These are phyloP conservation scores for Pseudogymnoascus sp. DNA, from an alignment of 2,329 filamentous ascomycete species.

Conservation along the genomic window DNA sequence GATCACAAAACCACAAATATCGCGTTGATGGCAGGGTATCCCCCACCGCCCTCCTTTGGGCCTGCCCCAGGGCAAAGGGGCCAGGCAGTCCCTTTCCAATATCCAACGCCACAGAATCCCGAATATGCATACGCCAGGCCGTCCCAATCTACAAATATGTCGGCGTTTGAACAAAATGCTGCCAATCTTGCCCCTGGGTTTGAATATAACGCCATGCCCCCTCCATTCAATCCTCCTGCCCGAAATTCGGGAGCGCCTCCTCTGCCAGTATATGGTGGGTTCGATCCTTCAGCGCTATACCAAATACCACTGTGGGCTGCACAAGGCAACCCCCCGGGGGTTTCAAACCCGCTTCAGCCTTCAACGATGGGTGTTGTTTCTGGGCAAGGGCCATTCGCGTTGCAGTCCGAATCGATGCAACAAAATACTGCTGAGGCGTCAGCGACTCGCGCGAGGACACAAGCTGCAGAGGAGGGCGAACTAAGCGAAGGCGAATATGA, in stretches of 20 bases:
- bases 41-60: constrained; percentile 37
- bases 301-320: background rate
- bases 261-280: constrained; percentile 26
- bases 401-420: background rate
- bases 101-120: background rate
- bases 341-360: background rate
- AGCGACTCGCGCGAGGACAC: constrained; percentile 12
- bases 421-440: background rate
- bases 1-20: background rate
- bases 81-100: background rate
- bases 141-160: constrained; percentile 19
- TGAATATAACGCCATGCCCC: background rate
- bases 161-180: constrained; percentile 25
- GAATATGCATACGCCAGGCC: constrained; percentile 18
- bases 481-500: constrained; percentile 62
- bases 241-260: constrained; percentile 23
- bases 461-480: constrained; percentile 61
- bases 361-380: background rate
- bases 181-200: background rate
- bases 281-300: constrained; percentile 19
- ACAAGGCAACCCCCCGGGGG: background rate
- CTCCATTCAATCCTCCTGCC: constrained; percentile 22
- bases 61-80: constrained; percentile 16
- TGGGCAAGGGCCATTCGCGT: background rate
- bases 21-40: constrained; percentile 40